A percentile compares a stretch with the other conserved stretches of the same genome.
These are phyloP conservation scores for Aspergillus sp. DNA, from an alignment of 2,329 filamentous ascomycete genomes.

Conservation along the genomic window DNA sequence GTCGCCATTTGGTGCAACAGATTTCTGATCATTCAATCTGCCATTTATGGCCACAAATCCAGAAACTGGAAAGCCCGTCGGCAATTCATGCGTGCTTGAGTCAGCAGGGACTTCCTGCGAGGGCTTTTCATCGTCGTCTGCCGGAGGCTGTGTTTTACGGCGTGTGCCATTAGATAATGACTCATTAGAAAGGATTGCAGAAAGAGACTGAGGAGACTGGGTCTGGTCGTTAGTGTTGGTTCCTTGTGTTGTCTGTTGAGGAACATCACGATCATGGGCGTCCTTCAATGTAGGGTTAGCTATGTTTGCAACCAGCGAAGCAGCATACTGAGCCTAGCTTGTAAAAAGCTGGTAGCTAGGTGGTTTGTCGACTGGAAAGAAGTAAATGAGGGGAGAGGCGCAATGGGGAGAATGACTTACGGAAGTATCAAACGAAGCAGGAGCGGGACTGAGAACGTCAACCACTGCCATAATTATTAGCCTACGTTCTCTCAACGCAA, in stretches of 20 bases:
- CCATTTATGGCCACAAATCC: constrained; percentile 1
- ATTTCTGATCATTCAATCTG: constrained; percentile 4
- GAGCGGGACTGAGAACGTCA: background rate
- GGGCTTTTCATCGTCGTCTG: constrained; percentile 7
- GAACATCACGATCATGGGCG: constrained; percentile 14
- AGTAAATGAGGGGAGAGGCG: background rate
- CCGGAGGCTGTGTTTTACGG: constrained; percentile 11
- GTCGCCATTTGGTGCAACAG: constrained; percentile 5
- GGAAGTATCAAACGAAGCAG: background rate
- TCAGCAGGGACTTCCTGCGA: background rate
- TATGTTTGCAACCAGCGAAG: background rate
- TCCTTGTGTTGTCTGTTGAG: constrained; percentile 11
- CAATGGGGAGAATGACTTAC: background rate
- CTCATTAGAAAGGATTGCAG: constrained; percentile 14
- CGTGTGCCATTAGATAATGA: constrained; percentile 13
- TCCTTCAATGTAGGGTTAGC: background rate
- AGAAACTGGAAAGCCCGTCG: too few relatives aligned
- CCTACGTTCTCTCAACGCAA: background rate
- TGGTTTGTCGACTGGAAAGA: background rate
- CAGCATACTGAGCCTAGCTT: background rate
- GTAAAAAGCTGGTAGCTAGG: background rate
- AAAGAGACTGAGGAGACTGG: constrained; percentile 14
- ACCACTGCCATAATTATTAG: background rate
- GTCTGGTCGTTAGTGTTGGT: constrained; percentile 8
- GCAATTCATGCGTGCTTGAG: too few relatives aligned